Percentiles rank a stretch among this genome's conserved stretches.
Evolutionary conservation across 75 land plant genomes (phyloP).

Genomic region (Ceratopteris richardii): DNA sequence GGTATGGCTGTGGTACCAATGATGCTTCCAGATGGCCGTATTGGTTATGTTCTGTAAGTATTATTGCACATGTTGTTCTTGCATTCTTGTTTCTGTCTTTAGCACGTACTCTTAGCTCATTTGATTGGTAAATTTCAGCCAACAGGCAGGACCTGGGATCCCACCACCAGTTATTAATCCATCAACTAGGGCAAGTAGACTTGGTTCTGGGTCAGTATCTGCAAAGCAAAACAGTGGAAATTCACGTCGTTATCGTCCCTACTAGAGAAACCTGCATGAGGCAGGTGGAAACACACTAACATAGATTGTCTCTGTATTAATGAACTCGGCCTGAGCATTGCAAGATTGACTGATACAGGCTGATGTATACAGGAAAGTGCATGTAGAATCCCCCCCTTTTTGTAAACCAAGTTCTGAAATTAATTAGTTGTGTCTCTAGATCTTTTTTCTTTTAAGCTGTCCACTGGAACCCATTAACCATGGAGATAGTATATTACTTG

Average conservation of each 20-base stretch:
- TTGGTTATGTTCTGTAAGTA: constrained; percentile 94
- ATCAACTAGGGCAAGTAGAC: constrained; percentile 21
- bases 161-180: constrained; percentile 8
- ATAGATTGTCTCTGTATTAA: too few species aligned
- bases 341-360: not conserved
- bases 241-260: constrained; percentile 25
- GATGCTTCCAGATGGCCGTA: constrained; percentile 87
- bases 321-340: too few species aligned
- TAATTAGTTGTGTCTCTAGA: not conserved
- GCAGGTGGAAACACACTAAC: too few species aligned
- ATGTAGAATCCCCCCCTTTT: not conserved
- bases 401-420: not conserved
- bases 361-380: not conserved
- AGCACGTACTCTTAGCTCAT: constrained; percentile 9
- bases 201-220: constrained; percentile 13
- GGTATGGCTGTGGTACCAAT: constrained; percentile 96
- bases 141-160: constrained; percentile 33
- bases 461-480: too few species aligned
- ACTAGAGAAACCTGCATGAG: not conserved
- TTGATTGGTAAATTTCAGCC: constrained; percentile 18
- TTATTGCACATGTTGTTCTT: not conserved
- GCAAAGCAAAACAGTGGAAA: constrained; percentile 19
- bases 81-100: constrained; percentile 4
- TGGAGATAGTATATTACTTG: too few species aligned
- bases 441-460: too few species aligned